Base-by-base conservation (phyloP, 2,329 filamentous ascomycete genomes). In the Colletotrichum abscissum region DNA sequence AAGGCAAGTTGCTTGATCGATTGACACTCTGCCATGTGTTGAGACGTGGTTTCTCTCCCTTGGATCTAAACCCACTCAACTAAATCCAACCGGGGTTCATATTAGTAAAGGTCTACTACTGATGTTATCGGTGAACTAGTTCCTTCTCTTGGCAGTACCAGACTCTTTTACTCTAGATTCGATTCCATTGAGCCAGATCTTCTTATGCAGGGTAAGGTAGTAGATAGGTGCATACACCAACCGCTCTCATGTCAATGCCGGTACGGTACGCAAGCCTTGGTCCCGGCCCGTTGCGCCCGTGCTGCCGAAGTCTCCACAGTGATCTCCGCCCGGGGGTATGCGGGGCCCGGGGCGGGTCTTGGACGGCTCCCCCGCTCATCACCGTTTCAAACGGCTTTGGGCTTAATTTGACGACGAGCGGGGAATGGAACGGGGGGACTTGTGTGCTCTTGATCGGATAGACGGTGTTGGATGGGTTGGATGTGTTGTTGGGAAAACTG, bases 341-440 rank as follows among this genome's bases (percentile, higher is more conserved):
- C 38, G 67, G 59, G 67, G 35, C 60, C 54, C 59, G 54, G 54
- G 52, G 22, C 4, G 30, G 28, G 59, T 64, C 60, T 56, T 26
- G 57, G 67, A 69, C 49, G 33, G 24, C 16, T 35, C 58, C 30
- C 30, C 66, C 66, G 60, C 67, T 38, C 11, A 28, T 14, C 33
- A 7, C 52, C 54, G 60, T 66, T 52, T 49, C 30, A 66, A 33
- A 33, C 67, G 60, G 67, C 28, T 16, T 6, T 14, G 28, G 67
- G 67, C 55, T 67, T 70, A 54, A 58, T 70, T 69, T 16, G 14
- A 69, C 67, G 54, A n/a, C 67, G 19, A 8, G 16, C 28, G 6
- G n/a, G 28, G n/a, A 8, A 22, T 42, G 14, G 33, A 3, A 55
- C n/a, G 9, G 30, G 16, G 33, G 24, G 12, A 3, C 19, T 28